Evolutionary conservation across 495 filamentous ascomycete species (phyloP).

Genomic region (Tuber umbilicatum): DNA sequence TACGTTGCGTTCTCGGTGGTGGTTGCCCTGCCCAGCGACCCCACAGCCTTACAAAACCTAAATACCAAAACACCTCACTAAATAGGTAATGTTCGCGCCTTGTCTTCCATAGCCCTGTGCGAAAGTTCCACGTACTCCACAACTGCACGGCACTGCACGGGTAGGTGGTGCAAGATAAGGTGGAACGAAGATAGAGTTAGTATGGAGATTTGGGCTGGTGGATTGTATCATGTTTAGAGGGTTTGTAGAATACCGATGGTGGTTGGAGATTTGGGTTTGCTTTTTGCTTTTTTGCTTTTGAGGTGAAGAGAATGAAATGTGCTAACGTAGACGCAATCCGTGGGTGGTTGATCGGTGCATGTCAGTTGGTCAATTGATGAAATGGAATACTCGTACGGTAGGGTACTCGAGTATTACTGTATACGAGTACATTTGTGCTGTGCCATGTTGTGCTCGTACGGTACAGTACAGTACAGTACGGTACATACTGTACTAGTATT

Average conservation of each 20-base stretch:
- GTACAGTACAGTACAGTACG: too few relatives aligned
- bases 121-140: neutral
- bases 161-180: neutral
- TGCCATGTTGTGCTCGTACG: too few relatives aligned
- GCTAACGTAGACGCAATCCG: neutral
- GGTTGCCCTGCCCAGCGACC: neutral
- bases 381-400: neutral
- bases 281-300: neutral
- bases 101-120: neutral
- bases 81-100: neutral
- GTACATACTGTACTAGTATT: too few relatives aligned
- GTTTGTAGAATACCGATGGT: neutral
- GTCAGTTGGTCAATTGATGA: neutral
- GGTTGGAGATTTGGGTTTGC: neutral
- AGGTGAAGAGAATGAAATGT: neutral
- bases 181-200: neutral
- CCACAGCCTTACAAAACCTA: neutral
- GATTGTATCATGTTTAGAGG: neutral
- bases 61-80: neutral
- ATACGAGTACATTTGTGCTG: too few relatives aligned
- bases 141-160: too few relatives aligned
- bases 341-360: neutral
- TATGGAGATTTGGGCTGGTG: neutral
- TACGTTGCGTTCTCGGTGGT: neutral
- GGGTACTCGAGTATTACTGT: neutral